Evolutionary conservation across 1,284 basidiomycete species (phyloP).

Genomic region (Apiotrichum veenhuisii): DNA sequence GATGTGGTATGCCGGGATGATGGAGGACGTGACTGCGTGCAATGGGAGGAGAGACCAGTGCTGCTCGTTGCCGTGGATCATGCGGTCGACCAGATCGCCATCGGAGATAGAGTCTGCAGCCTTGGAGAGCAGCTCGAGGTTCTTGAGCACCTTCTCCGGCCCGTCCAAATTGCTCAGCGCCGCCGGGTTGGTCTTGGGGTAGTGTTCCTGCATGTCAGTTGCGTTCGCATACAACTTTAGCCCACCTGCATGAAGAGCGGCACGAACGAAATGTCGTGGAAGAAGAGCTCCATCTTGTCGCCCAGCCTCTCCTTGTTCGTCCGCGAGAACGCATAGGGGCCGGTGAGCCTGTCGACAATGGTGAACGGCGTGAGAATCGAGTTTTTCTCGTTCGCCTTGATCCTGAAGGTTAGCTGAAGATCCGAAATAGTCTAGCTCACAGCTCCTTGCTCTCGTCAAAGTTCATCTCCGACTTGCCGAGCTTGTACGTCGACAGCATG

Average conservation of each 20-base stretch:
- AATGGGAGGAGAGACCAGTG: conserved; percentile 94
- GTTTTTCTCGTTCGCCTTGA: conserved; percentile 87
- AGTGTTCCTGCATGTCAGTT: conserved; percentile 4
- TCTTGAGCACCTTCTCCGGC: conserved; percentile 63
- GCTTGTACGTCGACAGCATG: conserved; percentile 95
- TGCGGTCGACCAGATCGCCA: conserved; percentile 85
- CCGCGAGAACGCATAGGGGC: conserved; percentile 81
- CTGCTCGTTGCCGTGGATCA: conserved; percentile 96
- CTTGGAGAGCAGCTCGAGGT: conserved; percentile 75
- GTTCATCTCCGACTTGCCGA: conserved; percentile 72
- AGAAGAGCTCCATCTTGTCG: conserved; percentile 95
- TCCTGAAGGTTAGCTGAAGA: conserved; percentile 52
- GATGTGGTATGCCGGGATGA: conserved; percentile 74
- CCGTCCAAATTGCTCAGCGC: conserved; percentile 59
- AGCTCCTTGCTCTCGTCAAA: conserved; percentile 86
- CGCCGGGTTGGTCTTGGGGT: conserved; percentile 69
- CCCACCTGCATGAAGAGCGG: conserved; percentile 91
- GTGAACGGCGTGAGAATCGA: conserved; percentile 86
- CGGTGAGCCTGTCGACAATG: conserved; percentile 76
- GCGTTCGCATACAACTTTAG: conserved; percentile 59
- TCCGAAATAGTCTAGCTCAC: conserved; percentile 56
- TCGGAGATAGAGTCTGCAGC: conserved; percentile 91
- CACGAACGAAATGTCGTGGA: conserved; percentile 90
- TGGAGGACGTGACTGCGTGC: conserved; percentile 84
- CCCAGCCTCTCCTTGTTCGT: conserved; percentile 76